phyloP scores from a whole-genome alignment of 371 early-diverging fungal genomes.

The Apophysomyces sp. region DNA sequence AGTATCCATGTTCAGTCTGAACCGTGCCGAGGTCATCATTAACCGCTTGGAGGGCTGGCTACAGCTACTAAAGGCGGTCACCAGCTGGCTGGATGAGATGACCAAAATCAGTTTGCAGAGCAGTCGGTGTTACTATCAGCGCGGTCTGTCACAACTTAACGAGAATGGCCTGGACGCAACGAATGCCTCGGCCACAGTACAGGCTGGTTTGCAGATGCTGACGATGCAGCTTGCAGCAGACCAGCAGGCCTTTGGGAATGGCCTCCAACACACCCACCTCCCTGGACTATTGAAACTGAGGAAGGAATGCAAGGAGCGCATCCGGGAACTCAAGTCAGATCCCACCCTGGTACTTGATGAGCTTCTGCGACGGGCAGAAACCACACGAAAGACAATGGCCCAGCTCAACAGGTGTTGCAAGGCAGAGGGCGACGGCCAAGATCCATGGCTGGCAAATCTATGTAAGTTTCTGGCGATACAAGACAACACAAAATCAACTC shows the following conservation, averaged over 20 bases:
- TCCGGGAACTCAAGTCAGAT: conserved; percentile 29
- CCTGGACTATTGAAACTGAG: conserved; percentile 19
- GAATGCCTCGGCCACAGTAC: conserved; percentile 20
- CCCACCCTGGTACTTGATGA: conserved; percentile 31
- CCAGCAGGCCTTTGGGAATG: conserved; percentile 30
- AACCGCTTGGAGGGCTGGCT: conserved; percentile 31
- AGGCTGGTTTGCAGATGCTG: conserved; percentile 24
- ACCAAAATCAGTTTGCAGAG: conserved; percentile 27
- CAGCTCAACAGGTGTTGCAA: conserved; percentile 31
- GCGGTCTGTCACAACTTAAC: conserved; percentile 20
- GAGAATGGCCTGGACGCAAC: conserved; percentile 4
- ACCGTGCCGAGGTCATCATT: conserved; percentile 38
- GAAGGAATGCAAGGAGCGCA: conserved; percentile 35
- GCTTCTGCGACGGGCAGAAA: conserved; percentile 32
- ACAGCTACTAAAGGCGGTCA: conserved; percentile 23
- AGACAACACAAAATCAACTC: too few relatives aligned
- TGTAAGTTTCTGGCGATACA: conserved; percentile 28
- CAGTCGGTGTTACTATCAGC: conserved; percentile 28
- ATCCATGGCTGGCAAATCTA: conserved; percentile 43
- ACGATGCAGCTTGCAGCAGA: conserved; percentile 27
- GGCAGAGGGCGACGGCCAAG: conserved; percentile 24
- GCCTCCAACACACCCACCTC: conserved; percentile 20
- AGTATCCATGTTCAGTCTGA: conserved; percentile 14
- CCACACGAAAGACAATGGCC: conserved; percentile 35
- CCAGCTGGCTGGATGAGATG: conserved; percentile 32